These are phyloP conservation scores for Corymbia citriodora DNA, from an alignment of 441 rosid species.

Conservation along the genomic window DNA sequence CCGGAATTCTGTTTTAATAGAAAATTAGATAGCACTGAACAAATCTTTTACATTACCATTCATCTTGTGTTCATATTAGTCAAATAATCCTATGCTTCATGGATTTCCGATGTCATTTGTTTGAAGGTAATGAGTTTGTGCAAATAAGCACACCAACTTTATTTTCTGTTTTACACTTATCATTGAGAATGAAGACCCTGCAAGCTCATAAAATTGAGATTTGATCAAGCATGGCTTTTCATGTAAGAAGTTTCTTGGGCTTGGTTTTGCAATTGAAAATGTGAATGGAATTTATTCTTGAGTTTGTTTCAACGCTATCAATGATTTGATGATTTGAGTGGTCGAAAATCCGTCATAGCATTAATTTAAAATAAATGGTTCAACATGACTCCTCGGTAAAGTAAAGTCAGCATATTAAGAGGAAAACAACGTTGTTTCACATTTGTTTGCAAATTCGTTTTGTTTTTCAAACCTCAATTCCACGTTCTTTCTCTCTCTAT, in stretches of 20 bases:
- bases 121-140: too few relatives aligned
- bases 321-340: neutral
- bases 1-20: fast-evolving
- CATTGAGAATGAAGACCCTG: slow-evolving; percentile 26
- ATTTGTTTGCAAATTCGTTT: neutral
- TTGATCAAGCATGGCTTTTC: neutral
- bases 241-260: neutral
- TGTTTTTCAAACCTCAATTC: neutral
- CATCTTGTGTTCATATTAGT: too few relatives aligned
- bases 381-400: fast-evolving
- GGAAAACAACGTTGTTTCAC: neutral
- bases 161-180: slow-evolving; percentile 28
- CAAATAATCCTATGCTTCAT: fast-evolving
- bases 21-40: fast-evolving
- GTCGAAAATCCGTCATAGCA: neutral
- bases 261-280: neutral
- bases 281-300: neutral
- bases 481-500: neutral
- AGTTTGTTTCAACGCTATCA: neutral
- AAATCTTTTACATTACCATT: fast-evolving
- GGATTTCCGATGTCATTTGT: too few relatives aligned
- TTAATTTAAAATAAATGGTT: neutral
- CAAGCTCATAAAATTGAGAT: neutral
- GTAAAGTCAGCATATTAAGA: neutral
- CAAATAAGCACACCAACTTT: neutral